Conservation (phyloP, 2,329 filamentous ascomycete genomes). For the Thielaviopsis cerberus region DNA sequence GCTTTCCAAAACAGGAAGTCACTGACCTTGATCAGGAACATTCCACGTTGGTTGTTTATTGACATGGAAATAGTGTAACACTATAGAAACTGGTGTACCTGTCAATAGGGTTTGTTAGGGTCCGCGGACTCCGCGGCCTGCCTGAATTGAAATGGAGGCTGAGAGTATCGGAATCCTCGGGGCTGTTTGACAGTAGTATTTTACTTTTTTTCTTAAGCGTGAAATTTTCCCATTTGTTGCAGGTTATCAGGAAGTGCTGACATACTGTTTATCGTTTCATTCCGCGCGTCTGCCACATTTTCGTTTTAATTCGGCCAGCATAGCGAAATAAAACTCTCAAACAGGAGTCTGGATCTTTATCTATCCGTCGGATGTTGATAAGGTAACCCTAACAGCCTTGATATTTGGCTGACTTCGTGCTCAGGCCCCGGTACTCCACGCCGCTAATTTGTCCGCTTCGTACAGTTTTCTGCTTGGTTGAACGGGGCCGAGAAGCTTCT, state of each 20-base stretch:
- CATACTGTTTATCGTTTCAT: too few relatives aligned
- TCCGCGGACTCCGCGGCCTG: not conserved
- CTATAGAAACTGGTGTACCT: too few relatives aligned
- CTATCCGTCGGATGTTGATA: slow-evolving; percentile 10
- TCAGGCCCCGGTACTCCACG: not conserved
- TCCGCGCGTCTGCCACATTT: not conserved
- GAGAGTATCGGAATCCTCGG: not conserved
- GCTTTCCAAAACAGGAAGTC: not conserved
- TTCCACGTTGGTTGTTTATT: not conserved
- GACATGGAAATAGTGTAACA: too few relatives aligned
- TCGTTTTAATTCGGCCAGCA: not conserved
- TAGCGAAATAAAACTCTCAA: not conserved
- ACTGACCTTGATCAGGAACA: too few relatives aligned
- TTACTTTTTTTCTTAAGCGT: too few relatives aligned
- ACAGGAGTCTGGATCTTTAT: not conserved
- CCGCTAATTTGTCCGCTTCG: not conserved
- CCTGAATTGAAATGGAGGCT: not conserved
- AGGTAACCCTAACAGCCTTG: not conserved
- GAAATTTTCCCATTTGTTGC: not conserved
- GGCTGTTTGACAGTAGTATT: too few relatives aligned
- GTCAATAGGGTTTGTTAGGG: not conserved
- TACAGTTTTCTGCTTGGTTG: not conserved
- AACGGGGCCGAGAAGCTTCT: too few relatives aligned
- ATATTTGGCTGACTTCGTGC: not conserved
- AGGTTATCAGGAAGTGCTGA: too few relatives aligned